Evolutionary conservation across 805 yeast genomes (phyloP).

Genomic region (Kluyveromyces siamensis): DNA sequence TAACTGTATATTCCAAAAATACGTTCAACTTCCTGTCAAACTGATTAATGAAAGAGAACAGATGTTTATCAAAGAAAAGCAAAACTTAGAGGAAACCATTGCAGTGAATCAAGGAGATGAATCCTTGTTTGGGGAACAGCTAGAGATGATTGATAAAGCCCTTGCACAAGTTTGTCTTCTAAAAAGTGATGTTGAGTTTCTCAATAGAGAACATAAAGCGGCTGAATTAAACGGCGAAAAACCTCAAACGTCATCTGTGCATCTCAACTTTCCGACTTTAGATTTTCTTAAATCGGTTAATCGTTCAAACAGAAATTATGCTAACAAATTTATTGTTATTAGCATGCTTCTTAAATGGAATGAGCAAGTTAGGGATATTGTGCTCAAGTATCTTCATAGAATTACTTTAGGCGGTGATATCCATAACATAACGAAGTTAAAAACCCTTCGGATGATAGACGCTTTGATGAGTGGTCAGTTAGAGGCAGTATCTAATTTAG

Average conservation of each 20-base stretch:
- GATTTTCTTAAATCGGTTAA: neutral
- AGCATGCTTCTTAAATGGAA: constrained; percentile 75
- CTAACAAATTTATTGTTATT: constrained; percentile 64
- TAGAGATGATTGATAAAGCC: constrained; percentile 6
- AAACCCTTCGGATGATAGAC: constrained; percentile 41
- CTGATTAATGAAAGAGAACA: constrained; percentile 15
- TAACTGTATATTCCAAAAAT: constrained; percentile 40
- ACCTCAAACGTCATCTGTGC: neutral
- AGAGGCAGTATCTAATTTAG: neutral
- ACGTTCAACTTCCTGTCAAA: constrained; percentile 14
- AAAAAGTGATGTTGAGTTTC: neutral
- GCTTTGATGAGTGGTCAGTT: constrained; percentile 32
- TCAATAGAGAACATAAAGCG: neutral
- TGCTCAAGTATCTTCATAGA: constrained; percentile 50
- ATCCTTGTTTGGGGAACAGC: neutral
- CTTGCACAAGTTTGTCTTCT: constrained; percentile 1
- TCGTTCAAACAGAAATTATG: constrained; percentile 12
- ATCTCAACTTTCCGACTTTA: neutral
- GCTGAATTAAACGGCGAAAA: constrained; percentile 12
- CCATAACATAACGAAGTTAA: constrained; percentile 36
- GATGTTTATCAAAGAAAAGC: constrained; percentile 32
- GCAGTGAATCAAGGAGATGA: constrained; percentile 14
- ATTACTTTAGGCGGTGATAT: constrained; percentile 37
- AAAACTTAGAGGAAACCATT: constrained; percentile 35
- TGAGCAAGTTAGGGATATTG: constrained; percentile 51